phyloP scores from a whole-genome alignment of 1,284 basidiomycete species.

The Caloboletus firmus region DNA sequence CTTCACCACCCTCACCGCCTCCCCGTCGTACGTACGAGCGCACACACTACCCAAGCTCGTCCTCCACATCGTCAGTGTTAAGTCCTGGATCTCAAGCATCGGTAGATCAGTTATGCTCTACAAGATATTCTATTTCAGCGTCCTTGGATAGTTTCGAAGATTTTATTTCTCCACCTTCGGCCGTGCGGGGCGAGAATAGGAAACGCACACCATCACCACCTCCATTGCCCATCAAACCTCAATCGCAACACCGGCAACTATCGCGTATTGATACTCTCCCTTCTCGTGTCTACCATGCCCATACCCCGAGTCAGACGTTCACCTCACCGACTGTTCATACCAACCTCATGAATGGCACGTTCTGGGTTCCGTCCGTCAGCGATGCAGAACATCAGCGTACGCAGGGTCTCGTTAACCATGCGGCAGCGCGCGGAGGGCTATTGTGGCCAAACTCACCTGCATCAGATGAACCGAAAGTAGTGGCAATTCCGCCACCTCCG shows the following conservation, averaged over 20 bases:
- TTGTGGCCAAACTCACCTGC: slow-evolving; percentile 59
- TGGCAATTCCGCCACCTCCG: slow-evolving; percentile 41
- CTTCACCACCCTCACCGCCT: slow-evolving; percentile 31
- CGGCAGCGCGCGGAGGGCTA: slow-evolving; percentile 49
- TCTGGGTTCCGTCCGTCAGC: slow-evolving; percentile 24
- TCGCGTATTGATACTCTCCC: slow-evolving; percentile 13
- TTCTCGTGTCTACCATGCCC: slow-evolving; percentile 15
- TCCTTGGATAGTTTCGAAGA: slow-evolving; percentile 50
- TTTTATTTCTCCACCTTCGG: slow-evolving; percentile 39
- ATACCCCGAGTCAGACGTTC: slow-evolving; percentile 19
- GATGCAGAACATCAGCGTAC: slow-evolving; percentile 49
- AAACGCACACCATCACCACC: slow-evolving; percentile 44
- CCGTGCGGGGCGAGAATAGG: slow-evolving; percentile 1
- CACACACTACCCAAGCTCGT: slow-evolving; percentile 28
- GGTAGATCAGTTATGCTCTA: slow-evolving; percentile 21
- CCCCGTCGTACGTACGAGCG: slow-evolving; percentile 30
- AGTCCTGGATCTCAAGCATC: slow-evolving; percentile 32
- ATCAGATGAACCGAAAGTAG: not conserved
- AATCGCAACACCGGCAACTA: slow-evolving; percentile 2
- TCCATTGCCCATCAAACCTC: slow-evolving; percentile 42
- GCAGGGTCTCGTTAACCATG: slow-evolving; percentile 52
- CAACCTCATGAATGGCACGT: slow-evolving; percentile 15
- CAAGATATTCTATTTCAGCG: slow-evolving; percentile 17
- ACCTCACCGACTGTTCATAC: slow-evolving; percentile 24
- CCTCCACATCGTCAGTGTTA: slow-evolving; percentile 29